A percentile compares a stretch with the other conserved stretches of the same genome.
Conservation (phyloP, 2,329 filamentous ascomycete genomes). For the Bipolaris zeicola region DNA sequence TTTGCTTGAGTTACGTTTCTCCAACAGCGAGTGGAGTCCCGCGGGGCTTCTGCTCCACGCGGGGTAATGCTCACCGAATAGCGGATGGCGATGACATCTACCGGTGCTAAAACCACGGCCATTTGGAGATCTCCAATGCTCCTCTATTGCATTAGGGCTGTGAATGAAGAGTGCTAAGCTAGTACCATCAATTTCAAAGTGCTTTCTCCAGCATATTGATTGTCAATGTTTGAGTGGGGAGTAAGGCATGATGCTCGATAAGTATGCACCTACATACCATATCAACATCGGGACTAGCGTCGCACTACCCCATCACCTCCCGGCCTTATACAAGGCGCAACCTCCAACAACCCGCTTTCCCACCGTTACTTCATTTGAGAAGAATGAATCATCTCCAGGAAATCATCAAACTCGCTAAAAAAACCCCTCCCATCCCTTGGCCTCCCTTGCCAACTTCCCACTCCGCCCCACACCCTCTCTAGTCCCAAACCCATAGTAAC, state of each 20-base stretch:
- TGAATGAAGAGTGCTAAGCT: neutral
- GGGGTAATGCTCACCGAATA: constrained; percentile 10
- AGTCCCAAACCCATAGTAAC: constrained; percentile 16
- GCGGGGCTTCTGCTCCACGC: constrained; percentile 2
- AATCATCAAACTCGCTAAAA: neutral
- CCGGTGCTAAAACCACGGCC: constrained; percentile 11
- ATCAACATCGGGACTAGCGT: neutral
- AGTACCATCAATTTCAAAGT: neutral
- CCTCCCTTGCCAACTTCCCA: neutral
- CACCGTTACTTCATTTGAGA: neutral
- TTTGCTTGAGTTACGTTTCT: neutral
- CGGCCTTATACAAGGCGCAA: neutral
- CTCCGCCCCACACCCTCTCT: constrained; percentile 18
- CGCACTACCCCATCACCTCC: neutral
- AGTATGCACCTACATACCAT: neutral
- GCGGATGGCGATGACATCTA: neutral
- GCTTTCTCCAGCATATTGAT: neutral
- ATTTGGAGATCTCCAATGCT: neutral
- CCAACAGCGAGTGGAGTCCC: neutral
- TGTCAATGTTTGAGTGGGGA: neutral
- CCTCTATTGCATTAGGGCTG: neutral
- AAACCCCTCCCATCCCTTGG: neutral
- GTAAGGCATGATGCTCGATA: neutral
- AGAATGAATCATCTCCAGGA: neutral
- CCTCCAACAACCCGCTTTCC: neutral